Base-by-base conservation (phyloP, 2,329 filamentous ascomycete species). In the Penicillium nordicum region DNA sequence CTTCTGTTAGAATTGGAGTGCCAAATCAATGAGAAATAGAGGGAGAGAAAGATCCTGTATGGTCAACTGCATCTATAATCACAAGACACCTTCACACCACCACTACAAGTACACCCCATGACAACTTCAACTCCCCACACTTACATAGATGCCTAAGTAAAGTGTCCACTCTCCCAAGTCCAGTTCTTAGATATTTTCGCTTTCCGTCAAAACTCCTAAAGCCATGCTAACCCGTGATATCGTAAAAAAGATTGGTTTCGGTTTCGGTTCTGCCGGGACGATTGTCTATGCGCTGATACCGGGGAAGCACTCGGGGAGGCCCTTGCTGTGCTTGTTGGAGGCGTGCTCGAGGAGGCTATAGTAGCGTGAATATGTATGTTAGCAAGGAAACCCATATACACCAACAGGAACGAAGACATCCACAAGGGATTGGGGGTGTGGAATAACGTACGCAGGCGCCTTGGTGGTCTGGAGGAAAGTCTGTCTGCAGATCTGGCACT, bases 391-490 rank as follows among this genome's bases (percentile, higher is more conserved):
- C 18, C 5, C 14, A 30, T 14, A 18, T 42, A 30, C 4, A 16
- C 2, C 5, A 18, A 25, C 6, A 29, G 9, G 10, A 29, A 42
- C 12, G 4, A 27, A 38, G 4, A 1, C 1, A 37, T 32, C 11
- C 9, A 4, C 4, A 23, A 27, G 4, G 4, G 5, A 40, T 10
- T 3, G 8, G 5, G 0, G 0, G 0, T 42, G 18, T n/a, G 8
- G 25, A 4, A 25, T 41, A 16, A 66, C 64, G 21, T 55, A 66
- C 64, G 88, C 85, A 67, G 87, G 87, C 59, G 82, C 84, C 70
- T 88, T 87, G 59, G 87, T 88, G 36, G 89, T 92, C 79, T 88
- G 87, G 65, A 92, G 82, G 78, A 92, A 92, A 30, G 88, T 89
- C 66, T 87, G 83, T 76, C 86, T 88, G 87, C 89, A 92, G 68